Evolutionary conservation across 108 stramenopile species (phyloP).

Genomic region (Cyclotella sp.): DNA sequence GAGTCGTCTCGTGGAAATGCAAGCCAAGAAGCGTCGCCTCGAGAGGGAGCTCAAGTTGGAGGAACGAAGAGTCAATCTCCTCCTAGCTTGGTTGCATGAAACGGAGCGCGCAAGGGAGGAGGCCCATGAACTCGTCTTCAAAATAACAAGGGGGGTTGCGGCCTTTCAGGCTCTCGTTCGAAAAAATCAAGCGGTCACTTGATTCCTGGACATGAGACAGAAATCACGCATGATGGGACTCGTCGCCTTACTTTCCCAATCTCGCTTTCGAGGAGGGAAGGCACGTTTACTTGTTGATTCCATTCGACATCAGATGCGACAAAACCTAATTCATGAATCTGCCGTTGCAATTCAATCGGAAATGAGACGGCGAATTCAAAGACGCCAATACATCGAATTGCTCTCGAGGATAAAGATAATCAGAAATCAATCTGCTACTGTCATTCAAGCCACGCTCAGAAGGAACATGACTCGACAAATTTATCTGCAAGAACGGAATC

Average conservation of each 20-base stretch:
- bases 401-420: conserved; percentile 17
- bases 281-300: conserved; percentile 24
- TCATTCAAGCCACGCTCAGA: conserved; percentile 28
- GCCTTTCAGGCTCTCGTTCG: conserved; percentile 32
- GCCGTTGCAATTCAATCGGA: conserved; percentile 32
- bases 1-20: conserved; percentile 38
- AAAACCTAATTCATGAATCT: conserved; percentile 22
- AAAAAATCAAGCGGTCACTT: conserved; percentile 25
- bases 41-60: conserved; percentile 34
- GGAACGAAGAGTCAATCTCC: conserved; percentile 29
- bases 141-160: conserved; percentile 24
- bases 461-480: conserved; percentile 9
- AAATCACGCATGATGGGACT: conserved; percentile 16
- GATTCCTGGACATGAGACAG: conserved; percentile 28
- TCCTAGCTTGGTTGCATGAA: conserved; percentile 26
- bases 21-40: conserved; percentile 33
- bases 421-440: conserved; percentile 32
- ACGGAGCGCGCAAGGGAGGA: conserved; percentile 28
- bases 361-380: conserved; percentile 16
- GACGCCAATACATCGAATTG: conserved; percentile 17
- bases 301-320: conserved; percentile 23
- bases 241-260: conserved; percentile 34
- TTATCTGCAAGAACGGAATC: conserved; percentile 20
- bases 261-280: conserved; percentile 39
- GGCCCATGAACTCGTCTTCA: conserved; percentile 24